Conservation (phyloP, 257 asterid species). For the Petunia secreta region DNA sequence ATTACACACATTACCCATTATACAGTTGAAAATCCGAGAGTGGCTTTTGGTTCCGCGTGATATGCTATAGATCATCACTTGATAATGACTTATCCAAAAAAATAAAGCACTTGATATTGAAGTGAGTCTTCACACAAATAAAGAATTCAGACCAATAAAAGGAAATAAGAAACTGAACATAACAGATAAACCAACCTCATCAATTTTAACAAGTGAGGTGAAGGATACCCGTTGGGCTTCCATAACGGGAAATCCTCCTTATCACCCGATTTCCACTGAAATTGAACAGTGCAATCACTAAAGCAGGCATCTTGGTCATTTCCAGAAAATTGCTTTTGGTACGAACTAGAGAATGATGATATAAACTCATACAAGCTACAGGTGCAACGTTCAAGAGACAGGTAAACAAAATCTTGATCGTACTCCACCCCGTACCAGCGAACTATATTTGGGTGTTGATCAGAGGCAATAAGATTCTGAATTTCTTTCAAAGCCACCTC, state of each 20-base stretch:
- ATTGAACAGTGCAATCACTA: constrained; percentile 29
- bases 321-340: constrained; percentile 34
- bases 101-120: neutral
- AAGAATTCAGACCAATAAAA: constrained; percentile 9
- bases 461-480: constrained; percentile 87
- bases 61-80: neutral
- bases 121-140: neutral
- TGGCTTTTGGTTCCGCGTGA: neutral
- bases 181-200: constrained; percentile 59
- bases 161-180: neutral
- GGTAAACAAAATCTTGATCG: constrained; percentile 82
- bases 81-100: neutral
- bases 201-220: constrained; percentile 59
- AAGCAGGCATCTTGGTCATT: constrained; percentile 31
- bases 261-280: constrained; percentile 38
- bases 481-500: constrained; percentile 86
- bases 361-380: constrained; percentile 75
- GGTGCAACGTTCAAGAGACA: constrained; percentile 76
- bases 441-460: constrained; percentile 86
- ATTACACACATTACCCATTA: neutral
- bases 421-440: constrained; percentile 89
- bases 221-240: constrained; percentile 75
- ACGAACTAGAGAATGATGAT: constrained; percentile 39
- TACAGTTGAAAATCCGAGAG: too few relatives aligned
- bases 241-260: constrained; percentile 57